Base-by-base conservation (phyloP, 805 yeast genomes). In the Starmerella bombicola region DNA sequence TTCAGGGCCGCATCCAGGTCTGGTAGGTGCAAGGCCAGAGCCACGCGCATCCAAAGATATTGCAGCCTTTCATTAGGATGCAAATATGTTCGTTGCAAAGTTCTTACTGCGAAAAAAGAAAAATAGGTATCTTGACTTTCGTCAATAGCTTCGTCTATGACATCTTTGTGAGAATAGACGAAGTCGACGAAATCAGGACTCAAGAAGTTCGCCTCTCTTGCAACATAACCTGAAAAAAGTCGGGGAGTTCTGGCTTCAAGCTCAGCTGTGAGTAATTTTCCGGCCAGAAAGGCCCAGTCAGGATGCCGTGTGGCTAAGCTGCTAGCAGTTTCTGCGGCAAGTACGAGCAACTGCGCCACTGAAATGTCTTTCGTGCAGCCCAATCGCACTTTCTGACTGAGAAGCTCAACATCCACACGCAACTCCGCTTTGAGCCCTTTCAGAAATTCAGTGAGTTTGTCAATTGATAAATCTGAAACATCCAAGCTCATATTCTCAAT, bases 281-380 rank as follows among this genome's bases (percentile, higher is more conserved):
- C 95, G 33, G 95, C 64, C 15, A 60, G 67, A 24, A 76, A 72
- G 17, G 95, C 93, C 57, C 88, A 86, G 63, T 88, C 95, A 15
- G 97, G 96, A 60, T 88, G 96, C 47, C 80, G 72, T 13, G 96
- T 86, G 41, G 94, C 80, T 93, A 88, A 78, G 55, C 80, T 80
- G 22, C 95, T 96, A 42, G 95, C 93, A 22, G 94, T 82, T 62
- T 88, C 97, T 26, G 96, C 93, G 35, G 95, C 81, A 42, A 55
- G 43, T 3, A 31, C 30, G 13, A 43, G 42, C 19, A 47, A 36
- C 45, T 59, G 56, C 28, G 73, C 79, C 36, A 76, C 60, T 55
- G 84, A 83, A 41, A 22, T 23, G 35, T 17, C 19, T 18, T 30
- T 28, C 23, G 41, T 29, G 22, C 18, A 17, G 17, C 45, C 45